Evolutionary conservation across 2,329 filamentous ascomycete genomes (phyloP).

Genomic region (Stachybotrys chartarum): DNA sequence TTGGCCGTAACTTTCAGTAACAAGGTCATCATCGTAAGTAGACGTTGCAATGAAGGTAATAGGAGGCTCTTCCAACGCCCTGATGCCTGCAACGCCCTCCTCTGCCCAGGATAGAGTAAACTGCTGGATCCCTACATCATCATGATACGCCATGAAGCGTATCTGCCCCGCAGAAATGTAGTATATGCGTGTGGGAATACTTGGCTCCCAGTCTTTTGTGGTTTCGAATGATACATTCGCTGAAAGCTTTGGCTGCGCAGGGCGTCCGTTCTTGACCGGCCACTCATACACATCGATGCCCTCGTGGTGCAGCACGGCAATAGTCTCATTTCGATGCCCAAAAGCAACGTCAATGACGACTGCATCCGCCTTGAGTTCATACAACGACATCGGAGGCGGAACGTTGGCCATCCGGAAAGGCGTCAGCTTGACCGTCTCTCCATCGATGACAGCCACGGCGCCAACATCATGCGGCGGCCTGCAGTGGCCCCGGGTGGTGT

Average conservation of each 20-base stretch:
- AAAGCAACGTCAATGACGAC: constrained; percentile 71
- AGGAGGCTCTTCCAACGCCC: constrained; percentile 11
- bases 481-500: constrained; percentile 61
- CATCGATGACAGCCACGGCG: constrained; percentile 77
- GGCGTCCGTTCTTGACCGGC: constrained; percentile 51
- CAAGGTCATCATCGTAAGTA: constrained; percentile 20
- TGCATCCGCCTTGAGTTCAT: constrained; percentile 57
- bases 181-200: constrained; percentile 23
- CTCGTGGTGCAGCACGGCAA: constrained; percentile 65
- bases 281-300: constrained; percentile 66
- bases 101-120: constrained; percentile 9
- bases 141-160: constrained; percentile 22
- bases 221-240: constrained; percentile 30
- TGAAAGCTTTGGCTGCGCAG: constrained; percentile 33
- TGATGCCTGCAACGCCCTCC: constrained; percentile 8
- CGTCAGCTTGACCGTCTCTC: constrained; percentile 71
- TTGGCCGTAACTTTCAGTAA: constrained; percentile 33
- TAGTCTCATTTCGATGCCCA: constrained; percentile 51
- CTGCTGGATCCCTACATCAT: constrained; percentile 16
- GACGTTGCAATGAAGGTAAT: constrained; percentile 20
- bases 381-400: constrained; percentile 86
- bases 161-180: constrained; percentile 19
- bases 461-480: constrained; percentile 69
- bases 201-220: constrained; percentile 10
- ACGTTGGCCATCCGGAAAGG: constrained; percentile 78